phyloP scores from a whole-genome alignment of 257 asterid genomes.

The Datura wrightii region DNA sequence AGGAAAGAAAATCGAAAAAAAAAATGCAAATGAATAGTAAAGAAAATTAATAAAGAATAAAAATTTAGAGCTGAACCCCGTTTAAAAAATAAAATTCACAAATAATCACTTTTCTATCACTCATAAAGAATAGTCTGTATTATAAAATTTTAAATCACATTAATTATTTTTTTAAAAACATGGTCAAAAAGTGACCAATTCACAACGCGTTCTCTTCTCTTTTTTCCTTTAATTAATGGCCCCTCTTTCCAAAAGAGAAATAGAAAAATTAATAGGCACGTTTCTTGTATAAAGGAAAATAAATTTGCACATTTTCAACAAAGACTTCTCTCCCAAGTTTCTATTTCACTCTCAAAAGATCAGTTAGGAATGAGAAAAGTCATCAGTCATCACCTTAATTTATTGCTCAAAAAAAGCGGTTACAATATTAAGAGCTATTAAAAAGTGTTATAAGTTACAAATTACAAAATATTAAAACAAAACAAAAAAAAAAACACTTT shows the following conservation, averaged over 20 bases:
- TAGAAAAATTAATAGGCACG: neutral
- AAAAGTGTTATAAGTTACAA: neutral
- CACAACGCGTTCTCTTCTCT: neutral
- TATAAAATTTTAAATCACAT: neutral
- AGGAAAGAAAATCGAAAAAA: too few species aligned
- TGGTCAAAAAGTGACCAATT: neutral
- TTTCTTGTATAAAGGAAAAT: neutral
- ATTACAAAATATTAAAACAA: neutral
- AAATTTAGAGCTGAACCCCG: too few species aligned
- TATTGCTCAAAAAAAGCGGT: neutral
- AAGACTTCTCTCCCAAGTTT: neutral
- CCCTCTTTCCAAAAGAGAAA: neutral
- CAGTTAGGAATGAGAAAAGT: neutral
- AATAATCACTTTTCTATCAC: neutral
- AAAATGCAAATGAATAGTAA: too few species aligned
- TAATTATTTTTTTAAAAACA: neutral
- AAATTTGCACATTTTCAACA: neutral
- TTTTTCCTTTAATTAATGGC: neutral
- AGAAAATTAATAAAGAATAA: too few species aligned
- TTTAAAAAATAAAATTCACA: neutral
- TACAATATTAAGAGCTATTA: neutral
- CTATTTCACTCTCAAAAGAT: neutral
- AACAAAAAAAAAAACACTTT: neutral
- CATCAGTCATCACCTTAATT: neutral
- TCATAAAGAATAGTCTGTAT: neutral